These are phyloP conservation scores for Phytophthora pinifolia DNA, from an alignment of 352 stramenopile species.

Conservation along the genomic window DNA sequence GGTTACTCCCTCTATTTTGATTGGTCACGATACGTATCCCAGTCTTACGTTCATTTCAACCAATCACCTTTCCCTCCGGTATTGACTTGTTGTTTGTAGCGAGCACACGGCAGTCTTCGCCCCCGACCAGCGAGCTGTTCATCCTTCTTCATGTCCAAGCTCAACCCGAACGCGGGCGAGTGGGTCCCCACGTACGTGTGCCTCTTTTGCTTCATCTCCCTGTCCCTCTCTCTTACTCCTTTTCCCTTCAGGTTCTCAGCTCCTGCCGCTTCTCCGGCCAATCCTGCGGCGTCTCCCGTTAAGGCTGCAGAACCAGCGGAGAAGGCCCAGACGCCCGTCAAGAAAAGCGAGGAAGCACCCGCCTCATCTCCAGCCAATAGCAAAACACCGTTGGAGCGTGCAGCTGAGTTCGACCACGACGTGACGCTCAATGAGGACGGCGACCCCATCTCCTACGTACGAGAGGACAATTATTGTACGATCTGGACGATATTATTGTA, in stretches of 20 bases:
- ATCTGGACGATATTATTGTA: neutral
- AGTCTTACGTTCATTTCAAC: neutral
- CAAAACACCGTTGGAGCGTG: constrained; percentile 22
- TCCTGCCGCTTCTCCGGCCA: constrained; percentile 20
- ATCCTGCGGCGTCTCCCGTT: constrained; percentile 13
- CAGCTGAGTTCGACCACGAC: constrained; percentile 17
- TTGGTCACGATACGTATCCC: too few species aligned
- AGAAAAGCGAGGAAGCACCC: neutral
- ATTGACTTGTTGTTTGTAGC: constrained; percentile 12
- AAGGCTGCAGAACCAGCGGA: constrained; percentile 8
- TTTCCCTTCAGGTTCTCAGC: constrained; percentile 31
- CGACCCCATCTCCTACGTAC: constrained; percentile 38
- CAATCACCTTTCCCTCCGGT: neutral
- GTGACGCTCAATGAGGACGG: constrained; percentile 26
- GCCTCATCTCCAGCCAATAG: constrained; percentile 1
- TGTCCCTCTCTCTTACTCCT: constrained; percentile 1
- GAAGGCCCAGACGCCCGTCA: constrained; percentile 7
- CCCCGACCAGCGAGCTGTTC: neutral
- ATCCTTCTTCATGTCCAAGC: constrained; percentile 38
- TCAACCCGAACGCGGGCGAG: constrained; percentile 85
- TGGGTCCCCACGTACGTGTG: constrained; percentile 75
- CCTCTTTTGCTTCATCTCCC: neutral
- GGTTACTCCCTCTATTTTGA: too few species aligned
- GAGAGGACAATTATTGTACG: neutral
- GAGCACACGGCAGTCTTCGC: constrained; percentile 8